Percentiles rank a stretch among this genome's conserved stretches.
phyloP scores from a whole-genome alignment of 768 basidiomycete species.

The Sarcodon sp. region DNA sequence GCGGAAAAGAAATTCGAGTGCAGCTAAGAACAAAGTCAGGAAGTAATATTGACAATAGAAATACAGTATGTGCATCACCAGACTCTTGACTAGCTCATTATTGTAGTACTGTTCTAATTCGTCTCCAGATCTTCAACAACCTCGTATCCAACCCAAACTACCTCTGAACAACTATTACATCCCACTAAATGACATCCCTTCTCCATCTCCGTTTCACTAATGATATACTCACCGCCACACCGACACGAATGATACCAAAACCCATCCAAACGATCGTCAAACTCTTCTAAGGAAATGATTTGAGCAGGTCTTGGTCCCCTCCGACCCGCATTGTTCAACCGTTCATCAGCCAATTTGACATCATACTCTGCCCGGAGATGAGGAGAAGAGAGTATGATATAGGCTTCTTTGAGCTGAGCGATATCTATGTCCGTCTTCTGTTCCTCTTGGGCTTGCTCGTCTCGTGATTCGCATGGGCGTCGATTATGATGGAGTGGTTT shows the following conservation, averaged over 20 bases:
- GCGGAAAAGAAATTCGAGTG: background rate
- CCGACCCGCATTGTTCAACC: background rate
- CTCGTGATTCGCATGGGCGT: background rate
- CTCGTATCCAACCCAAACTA: slow-evolving; percentile 80
- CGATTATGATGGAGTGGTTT: background rate
- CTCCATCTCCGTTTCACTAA: slow-evolving; percentile 50
- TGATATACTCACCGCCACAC: slow-evolving; percentile 56
- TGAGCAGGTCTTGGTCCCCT: slow-evolving; percentile 57
- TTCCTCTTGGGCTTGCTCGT: background rate
- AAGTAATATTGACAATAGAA: no score
- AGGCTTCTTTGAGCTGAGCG: slow-evolving; percentile 54
- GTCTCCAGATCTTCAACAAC: no score
- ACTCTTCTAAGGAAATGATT: slow-evolving; percentile 68
- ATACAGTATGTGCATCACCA: no score
- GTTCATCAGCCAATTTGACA: background rate
- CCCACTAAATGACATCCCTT: slow-evolving; percentile 57
- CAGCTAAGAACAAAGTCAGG: background rate
- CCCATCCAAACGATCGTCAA: slow-evolving; percentile 23
- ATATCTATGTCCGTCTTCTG: slow-evolving; percentile 25
- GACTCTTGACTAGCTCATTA: no score
- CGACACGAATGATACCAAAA: slow-evolving; percentile 55
- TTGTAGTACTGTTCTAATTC: no score
- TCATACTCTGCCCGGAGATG: slow-evolving; percentile 42
- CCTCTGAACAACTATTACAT: slow-evolving; percentile 71
- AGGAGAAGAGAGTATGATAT: slow-evolving; percentile 41